phyloP scores from a whole-genome alignment of 2,329 filamentous ascomycete genomes.

The Exophiala phaeomuriformis region DNA sequence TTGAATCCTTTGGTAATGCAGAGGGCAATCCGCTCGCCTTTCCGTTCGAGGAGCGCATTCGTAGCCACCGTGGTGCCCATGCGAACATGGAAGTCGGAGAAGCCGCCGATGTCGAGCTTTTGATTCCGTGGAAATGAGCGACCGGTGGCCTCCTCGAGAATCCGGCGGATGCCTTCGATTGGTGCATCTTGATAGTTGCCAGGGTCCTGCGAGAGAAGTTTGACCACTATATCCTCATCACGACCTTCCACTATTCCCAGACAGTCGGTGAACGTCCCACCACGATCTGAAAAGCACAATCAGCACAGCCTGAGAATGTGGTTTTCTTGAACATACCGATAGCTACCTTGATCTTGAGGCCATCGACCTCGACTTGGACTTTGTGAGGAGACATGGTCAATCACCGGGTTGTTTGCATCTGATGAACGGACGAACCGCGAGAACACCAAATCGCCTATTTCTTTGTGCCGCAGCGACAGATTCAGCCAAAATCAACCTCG shows the following conservation, averaged over 20 bases:
- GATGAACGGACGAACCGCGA: no score
- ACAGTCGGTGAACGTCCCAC: constrained; percentile 37
- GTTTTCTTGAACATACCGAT: background rate
- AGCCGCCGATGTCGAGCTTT: constrained; percentile 31
- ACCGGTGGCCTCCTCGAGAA: constrained; percentile 39
- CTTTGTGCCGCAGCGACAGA: no score
- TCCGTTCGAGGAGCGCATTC: constrained; percentile 65
- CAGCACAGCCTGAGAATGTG: background rate
- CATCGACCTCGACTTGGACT: constrained; percentile 2
- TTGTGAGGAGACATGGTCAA: constrained; percentile 4
- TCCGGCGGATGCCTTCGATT: constrained; percentile 52
- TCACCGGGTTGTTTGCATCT: no score
- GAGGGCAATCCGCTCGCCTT: constrained; percentile 79
- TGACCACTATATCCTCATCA: constrained; percentile 33
- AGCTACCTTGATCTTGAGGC: constrained; percentile 4
- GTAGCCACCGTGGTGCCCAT: constrained; percentile 92
- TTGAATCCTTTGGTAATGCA: constrained; percentile 82
- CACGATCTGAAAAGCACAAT: constrained; percentile 27
- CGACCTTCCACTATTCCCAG: constrained; percentile 39
- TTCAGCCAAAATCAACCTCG: no score
- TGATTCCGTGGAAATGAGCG: constrained; percentile 32
- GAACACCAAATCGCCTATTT: no score
- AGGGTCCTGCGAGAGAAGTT: constrained; percentile 36
- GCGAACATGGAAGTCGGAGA: constrained; percentile 49
- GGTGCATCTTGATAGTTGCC: constrained; percentile 46